Base-by-base conservation (phyloP, 2,329 filamentous ascomycete species). In the Paraphaeosphaeria sporulosa region DNA sequence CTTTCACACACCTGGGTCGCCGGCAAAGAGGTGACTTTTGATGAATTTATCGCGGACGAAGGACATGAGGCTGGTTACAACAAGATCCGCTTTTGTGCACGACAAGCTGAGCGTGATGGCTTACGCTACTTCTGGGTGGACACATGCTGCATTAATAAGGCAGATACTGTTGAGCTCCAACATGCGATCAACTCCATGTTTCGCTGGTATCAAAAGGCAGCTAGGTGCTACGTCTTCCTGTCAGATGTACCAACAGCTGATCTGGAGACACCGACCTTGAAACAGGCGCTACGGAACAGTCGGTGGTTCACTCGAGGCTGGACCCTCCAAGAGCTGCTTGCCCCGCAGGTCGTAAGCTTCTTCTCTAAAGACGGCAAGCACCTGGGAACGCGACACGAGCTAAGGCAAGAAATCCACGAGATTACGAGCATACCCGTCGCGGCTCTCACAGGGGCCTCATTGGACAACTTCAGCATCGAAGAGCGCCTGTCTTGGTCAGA, bases 251-350 rank as follows among this genome's bases (percentile, higher is more conserved):
- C 21, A 10, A 10, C 21, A 49, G 46, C 46, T 30, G 21, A 49
- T 19, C 21, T 23, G 19, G 21, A 49, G 21, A 49, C 13, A 52
- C 5, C 27, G 27, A 36, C 15, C 34, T 52, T 9, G 27, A 52
- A 52, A 52, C 27, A 17, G 38, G 36, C 30, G 17, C 32, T 52
- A 52, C n/a, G n/a, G 17, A 27, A 55, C 32, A 32, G 36, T 21
- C 10, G 15, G 15, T 44, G 15, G 42, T 44, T 44, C 15, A 44
- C 15, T 44, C 15, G 15, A 23, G 15, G 15, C 42, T 44, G 15
- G 62, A 64, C 60, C 2, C 43, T 63, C 15, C 57, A 64, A 58
- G 60, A 64, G 51, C 61, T 65, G n/a, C 27, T 65, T 43, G 61
- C 61, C 15, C 53, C 53, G 17, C 6, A 15, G 15, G 34, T 30